phyloP scores from a whole-genome alignment of 225 moss, liverwort and hornwort genomes.

The Bryum argenteum region DNA sequence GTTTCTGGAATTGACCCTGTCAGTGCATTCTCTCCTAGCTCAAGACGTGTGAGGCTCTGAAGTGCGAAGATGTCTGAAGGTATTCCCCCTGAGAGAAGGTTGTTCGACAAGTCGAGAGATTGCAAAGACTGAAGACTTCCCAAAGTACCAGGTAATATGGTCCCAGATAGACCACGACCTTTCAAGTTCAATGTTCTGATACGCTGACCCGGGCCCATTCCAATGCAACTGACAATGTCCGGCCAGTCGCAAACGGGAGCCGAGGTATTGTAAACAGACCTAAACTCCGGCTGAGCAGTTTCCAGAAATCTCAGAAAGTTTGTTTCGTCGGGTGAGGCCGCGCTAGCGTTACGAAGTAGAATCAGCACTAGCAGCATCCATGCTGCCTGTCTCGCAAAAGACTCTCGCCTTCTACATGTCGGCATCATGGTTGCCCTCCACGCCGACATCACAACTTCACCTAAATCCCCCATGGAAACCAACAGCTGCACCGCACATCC shows the following conservation, averaged over 20 bases:
- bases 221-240: constrained; percentile 47
- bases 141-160: constrained; percentile 41
- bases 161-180: constrained; percentile 44
- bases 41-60: constrained; percentile 32
- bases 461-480: not conserved
- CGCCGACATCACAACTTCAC: constrained; percentile 17
- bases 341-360: constrained; percentile 25
- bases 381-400: constrained; percentile 27
- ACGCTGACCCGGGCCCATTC: constrained; percentile 39
- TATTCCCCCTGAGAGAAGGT: constrained; percentile 48
- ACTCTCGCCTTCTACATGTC: constrained; percentile 21
- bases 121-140: constrained; percentile 42
- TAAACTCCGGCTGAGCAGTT: constrained; percentile 39
- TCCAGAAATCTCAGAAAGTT: constrained; percentile 37
- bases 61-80: constrained; percentile 53
- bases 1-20: constrained; percentile 33
- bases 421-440: constrained; percentile 19
- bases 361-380: constrained; percentile 32
- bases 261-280: constrained; percentile 40
- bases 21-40: constrained; percentile 43
- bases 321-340: constrained; percentile 35
- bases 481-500: not conserved
- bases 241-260: constrained; percentile 48
- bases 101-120: constrained; percentile 49
- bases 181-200: constrained; percentile 31